Evolutionary conservation across 768 basidiomycete species (phyloP).

Genomic region (Suillus americanus): DNA sequence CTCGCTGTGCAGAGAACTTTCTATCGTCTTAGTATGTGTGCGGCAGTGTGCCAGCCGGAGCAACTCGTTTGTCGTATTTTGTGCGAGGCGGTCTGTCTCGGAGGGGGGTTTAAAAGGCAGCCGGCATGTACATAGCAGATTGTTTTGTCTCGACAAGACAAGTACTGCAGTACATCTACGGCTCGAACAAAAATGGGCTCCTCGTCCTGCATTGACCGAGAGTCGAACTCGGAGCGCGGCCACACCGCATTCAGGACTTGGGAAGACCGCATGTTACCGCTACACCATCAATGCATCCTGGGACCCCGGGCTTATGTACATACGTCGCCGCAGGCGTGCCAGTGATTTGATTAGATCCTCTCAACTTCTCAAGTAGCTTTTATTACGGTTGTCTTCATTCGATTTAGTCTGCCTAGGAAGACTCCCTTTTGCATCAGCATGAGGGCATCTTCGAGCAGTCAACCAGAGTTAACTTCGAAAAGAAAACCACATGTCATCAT

Average conservation of each 20-base stretch:
- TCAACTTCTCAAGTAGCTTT: background rate
- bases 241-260: background rate
- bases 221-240: conserved; percentile 13
- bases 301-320: background rate
- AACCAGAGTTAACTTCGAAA: conserved; percentile 8
- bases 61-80: background rate
- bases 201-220: conserved; percentile 8
- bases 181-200: background rate
- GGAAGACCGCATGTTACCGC: conserved; percentile 14
- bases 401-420: background rate
- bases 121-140: no score
- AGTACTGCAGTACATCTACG: no score
- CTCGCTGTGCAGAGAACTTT: background rate
- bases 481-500: conserved; percentile 80
- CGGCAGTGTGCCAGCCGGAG: background rate
- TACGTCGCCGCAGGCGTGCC: no score
- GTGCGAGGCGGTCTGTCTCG: no score
- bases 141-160: no score
- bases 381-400: background rate
- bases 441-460: conserved; percentile 18
- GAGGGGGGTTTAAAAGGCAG: no score
- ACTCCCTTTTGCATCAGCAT: conserved; percentile 12
- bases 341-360: background rate
- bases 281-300: conserved; percentile 10
- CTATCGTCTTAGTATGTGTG: no score